Base-by-base conservation (phyloP, 2,329 filamentous ascomycete species). In the Diaporthe citri region DNA sequence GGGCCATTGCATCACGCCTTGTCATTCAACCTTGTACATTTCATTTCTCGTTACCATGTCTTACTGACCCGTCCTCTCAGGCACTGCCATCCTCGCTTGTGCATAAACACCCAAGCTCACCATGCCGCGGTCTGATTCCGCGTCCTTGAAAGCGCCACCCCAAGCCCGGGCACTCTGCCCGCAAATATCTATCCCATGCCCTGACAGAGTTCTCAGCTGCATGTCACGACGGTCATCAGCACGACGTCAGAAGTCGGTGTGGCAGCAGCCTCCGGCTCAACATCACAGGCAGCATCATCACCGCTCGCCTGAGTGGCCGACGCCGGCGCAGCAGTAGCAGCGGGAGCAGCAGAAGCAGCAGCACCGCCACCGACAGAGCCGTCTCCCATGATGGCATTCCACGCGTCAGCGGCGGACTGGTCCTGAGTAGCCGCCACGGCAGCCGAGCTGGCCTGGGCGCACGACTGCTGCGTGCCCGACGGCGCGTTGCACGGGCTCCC, bases 351-450 rank as follows among this genome's bases (percentile, higher is more conserved):
- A 6, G 77, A 70, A 72, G 74, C 77, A 64, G 73, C 64, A 25
- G 74, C 79, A 64, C 70, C 73, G 3, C 72, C 75, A 46, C 74
- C 77, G n/a, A 55, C 48, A n/a, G 64, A 55, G 1, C 48, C 64
- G 4, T 71, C 79, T 20, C 67, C 77, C 55, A 82, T 74, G 31
- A 79, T 79, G 59, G 74, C 76, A 78, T 84, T 84, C 77, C 82
- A 84, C 25, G 76, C 79, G 76, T 84, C 81, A 9, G 83, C 81
- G 34, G 79, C 79, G 8, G 77, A 80, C 77, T 84, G 83, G 76
- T 81, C 78, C 78, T 81, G 79, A 5, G 75, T 77, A 0, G 80
- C 77, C 36, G 79, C 79, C 1, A 79, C 77, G 10, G 81, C 80
- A 7, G 81, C 80, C 2, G 78, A 75, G 20, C 78, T 79, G 17